Base-by-base conservation (phyloP, 192 early-diverging fungal species). In the Diversispora eburnea region DNA sequence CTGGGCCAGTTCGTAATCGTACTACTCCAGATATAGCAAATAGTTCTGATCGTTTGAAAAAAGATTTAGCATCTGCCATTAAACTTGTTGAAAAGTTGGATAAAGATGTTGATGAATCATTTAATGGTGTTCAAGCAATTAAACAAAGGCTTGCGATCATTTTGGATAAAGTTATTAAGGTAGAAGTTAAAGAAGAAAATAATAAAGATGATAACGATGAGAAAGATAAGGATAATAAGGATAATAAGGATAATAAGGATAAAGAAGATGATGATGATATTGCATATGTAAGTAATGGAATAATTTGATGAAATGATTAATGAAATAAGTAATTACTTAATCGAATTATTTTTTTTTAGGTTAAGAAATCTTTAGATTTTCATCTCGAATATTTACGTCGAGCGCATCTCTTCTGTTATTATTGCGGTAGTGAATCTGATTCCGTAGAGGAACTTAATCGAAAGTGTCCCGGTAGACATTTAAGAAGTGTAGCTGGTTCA, bases 321-420 rank as follows among this genome's bases (percentile, higher is more conserved):
- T 33, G 0, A 33, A 33, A 33, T 33, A 33, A 77, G 75, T 33
- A 47, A 5, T 47, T 62, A 13, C 73, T 72, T 45, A 55, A 58
- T 61, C 7, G 72, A 76, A 72, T 74, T 81, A 57, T 4, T 33
- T 33, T 33, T 33, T 33, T 33, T 46, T 56, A 73, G 71, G 17
- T 61, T 62, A 55, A 73, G 17, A 73, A 13, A 41, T 67, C 81
- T 33, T 83, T 99, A 59, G 97, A 99, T 77, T 70, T 96, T 69
- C 83, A 87, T 67, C 86, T 99, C 49, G 85, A 85, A 70, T 99
- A 99, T 72, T 84, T 97, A 39, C 89, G 94, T 57, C 85, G 88
- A 41, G 94, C 96, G 7, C 95, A 98, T 83, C 85, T 91, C 67
- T 99, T 92, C 77, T 96, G 96, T 86, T 98, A 97, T 85, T 99